Evolutionary conservation across 2,329 filamentous ascomycete genomes (phyloP).

Genomic region (Triangularia verruculosa): DNA sequence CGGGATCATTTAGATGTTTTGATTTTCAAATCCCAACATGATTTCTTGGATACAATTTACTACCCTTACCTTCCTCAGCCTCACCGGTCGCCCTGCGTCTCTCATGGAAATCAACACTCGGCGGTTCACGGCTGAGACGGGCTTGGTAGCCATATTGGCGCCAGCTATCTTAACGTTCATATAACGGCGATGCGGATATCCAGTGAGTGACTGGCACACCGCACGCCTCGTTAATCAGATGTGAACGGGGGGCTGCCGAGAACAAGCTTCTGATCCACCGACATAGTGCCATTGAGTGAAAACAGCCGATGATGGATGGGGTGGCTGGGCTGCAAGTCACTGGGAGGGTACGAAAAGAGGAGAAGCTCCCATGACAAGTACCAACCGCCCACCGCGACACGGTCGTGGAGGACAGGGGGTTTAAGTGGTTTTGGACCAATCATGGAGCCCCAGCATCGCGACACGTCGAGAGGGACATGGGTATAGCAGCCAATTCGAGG

Average conservation of each 20-base stretch:
- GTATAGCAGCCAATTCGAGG: conserved; percentile 16
- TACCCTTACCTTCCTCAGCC: background rate
- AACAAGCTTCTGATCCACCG: conserved; percentile 12
- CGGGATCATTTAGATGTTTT: background rate
- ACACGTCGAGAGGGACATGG: conserved; percentile 21
- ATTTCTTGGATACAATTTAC: background rate
- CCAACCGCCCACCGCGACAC: conserved; percentile 26
- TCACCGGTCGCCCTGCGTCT: background rate
- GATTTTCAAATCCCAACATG: conserved; percentile 2
- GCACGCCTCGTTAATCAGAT: conserved; percentile 14
- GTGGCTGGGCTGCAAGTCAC: background rate
- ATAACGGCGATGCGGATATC: background rate
- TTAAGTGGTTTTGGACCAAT: conserved; percentile 31
- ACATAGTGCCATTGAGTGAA: background rate
- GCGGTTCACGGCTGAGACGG: background rate
- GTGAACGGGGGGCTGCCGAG: background rate
- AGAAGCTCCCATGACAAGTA: conserved; percentile 22
- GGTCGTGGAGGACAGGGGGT: conserved; percentile 23
- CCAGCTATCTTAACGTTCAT: background rate
- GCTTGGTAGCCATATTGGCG: background rate
- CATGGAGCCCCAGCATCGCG: conserved; percentile 12
- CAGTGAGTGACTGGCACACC: conserved; percentile 10
- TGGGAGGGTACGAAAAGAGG: conserved; percentile 10
- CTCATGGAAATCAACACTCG: background rate
- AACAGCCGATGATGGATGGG: background rate